Conservation (phyloP, 495 filamentous ascomycete genomes). For the Chaetomium fimeti region DNA sequence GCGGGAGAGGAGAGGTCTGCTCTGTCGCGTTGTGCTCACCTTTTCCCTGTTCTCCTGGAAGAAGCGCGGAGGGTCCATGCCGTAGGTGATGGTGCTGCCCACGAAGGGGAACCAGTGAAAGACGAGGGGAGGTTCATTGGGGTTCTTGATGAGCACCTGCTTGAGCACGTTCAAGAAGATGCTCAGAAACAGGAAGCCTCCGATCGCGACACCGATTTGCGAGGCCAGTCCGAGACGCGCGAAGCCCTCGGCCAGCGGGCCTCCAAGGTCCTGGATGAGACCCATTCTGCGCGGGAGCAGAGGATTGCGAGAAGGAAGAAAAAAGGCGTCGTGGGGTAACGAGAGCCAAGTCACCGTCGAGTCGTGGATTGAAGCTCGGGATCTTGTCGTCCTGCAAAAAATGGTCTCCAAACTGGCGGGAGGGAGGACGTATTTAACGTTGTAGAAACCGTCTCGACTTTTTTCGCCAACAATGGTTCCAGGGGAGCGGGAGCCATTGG, state of each 20-base stretch:
- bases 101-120: slow-evolving; percentile 82
- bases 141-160: slow-evolving; percentile 68
- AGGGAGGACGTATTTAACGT: slow-evolving; percentile 1
- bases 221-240: slow-evolving; percentile 43
- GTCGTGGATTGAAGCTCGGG: not conserved
- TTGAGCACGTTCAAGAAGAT: slow-evolving; percentile 65
- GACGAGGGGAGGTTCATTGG: slow-evolving; percentile 73
- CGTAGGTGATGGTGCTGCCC: slow-evolving; percentile 76
- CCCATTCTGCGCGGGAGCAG: slow-evolving; percentile 43
- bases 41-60: slow-evolving; percentile 68
- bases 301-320: not conserved
- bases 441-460: slow-evolving; percentile 2
- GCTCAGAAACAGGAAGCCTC: slow-evolving; percentile 49
- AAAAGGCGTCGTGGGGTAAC: slow-evolving; percentile 2
- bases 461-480: slow-evolving; percentile 11
- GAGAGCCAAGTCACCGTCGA: slow-evolving; percentile 4
- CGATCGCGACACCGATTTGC: slow-evolving; percentile 48
- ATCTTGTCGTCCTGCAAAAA: slow-evolving; percentile 1
- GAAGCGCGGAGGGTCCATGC: slow-evolving; percentile 79
- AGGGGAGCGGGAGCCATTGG: slow-evolving; percentile 21
- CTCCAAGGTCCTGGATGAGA: slow-evolving; percentile 48
- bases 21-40: slow-evolving; percentile 45
- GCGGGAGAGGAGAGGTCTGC: no score
- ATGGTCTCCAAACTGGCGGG: not conserved
- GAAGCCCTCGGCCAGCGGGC: slow-evolving; percentile 46